Percentiles rank a stretch among this genome's conserved stretches.
phyloP scores from a whole-genome alignment of 2,329 filamentous ascomycete genomes.

The Pezicula neosporulosa region DNA sequence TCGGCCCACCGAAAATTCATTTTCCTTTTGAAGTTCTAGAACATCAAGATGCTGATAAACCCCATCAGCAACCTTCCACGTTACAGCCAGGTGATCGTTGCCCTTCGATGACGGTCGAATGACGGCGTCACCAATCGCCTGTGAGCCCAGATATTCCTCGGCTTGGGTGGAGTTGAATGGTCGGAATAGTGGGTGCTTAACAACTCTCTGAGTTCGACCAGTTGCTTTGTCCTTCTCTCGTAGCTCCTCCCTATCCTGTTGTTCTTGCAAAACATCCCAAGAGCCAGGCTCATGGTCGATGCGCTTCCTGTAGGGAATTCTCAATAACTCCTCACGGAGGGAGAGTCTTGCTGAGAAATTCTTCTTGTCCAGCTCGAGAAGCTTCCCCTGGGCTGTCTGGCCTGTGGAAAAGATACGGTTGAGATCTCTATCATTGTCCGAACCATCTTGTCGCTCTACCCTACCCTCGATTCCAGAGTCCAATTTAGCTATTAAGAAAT shows the following conservation, averaged over 20 bases:
- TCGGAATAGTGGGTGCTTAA: constrained; percentile 96
- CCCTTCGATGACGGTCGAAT: constrained; percentile 95
- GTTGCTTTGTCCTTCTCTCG: constrained; percentile 83
- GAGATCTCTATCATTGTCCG: constrained; percentile 64
- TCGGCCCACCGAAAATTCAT: constrained; percentile 89
- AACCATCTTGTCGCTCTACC: constrained; percentile 79
- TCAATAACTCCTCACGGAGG: constrained; percentile 76
- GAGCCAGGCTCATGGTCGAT: constrained; percentile 72
- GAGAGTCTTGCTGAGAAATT: constrained; percentile 81
- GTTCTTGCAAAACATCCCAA: constrained; percentile 85
- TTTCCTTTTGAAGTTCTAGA: constrained; percentile 93
- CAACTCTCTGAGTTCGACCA: constrained; percentile 85
- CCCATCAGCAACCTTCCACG: constrained; percentile 95
- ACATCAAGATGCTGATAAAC: constrained; percentile 99
- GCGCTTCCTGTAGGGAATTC: constrained; percentile 65
- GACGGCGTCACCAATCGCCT: constrained; percentile 83
- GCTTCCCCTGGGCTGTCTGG: constrained; percentile 84
- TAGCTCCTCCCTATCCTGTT: constrained; percentile 75
- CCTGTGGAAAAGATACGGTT: constrained; percentile 72
- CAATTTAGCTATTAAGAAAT: constrained; percentile 89
- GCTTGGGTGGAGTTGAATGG: constrained; percentile 90
- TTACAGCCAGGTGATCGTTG: constrained; percentile 90
- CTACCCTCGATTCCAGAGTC: constrained; percentile 93
- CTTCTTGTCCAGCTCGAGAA: constrained; percentile 83
- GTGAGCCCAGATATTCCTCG: constrained; percentile 86